Base-by-base conservation (phyloP, 371 early-diverging fungal species). In the Rhizomucor pusillus region DNA sequence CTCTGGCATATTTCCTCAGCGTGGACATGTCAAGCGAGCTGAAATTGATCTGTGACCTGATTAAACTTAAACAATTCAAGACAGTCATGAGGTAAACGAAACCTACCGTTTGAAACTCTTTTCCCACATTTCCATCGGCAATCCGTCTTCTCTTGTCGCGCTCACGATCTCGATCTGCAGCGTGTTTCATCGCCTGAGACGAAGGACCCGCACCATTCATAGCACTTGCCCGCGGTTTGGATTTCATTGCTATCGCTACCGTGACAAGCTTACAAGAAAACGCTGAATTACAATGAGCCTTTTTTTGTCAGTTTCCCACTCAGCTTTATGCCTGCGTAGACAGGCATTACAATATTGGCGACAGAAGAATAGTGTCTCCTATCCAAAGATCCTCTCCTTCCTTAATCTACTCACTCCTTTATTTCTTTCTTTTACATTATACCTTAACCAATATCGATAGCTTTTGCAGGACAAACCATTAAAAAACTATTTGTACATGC, bases 51-150 rank as follows among this genome's bases (percentile, higher is more conserved):
- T 77, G 54, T 11, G 22, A 22, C 25, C 34, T 35, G 12, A 5
- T 34, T 23, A 45, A 9, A n/a, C 22, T 20, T n/a, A 13, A 25
- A 5, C 23, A 43, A 47, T 1, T 43, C 9, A n/a, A 41, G 23
- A 19, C 16, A 54, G 22, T 29, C 40, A 47, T 53, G 29, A 12
- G 35, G 20, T 14, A 43, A 34, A 20, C 5, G 29, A 9, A 19
- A 54, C 56, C 47, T 66, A 68, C 76, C 14, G 76, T 75, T 57
- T 75, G 76, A 44, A 75, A 75, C 52, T 75, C 76, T 57, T 75
- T 75, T 40, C 76, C 76, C 50, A 75, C 72, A 48, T 71, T 71
- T 22, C 57, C 54, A 23, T 71, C 66, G 29, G 53, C 65, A 14
- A 60, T 63, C 47, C 69, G 52, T 54, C 70, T 63, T 56, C 67